phyloP scores from a whole-genome alignment of 805 yeast species.

The Kockiozyma suomiensis region DNA sequence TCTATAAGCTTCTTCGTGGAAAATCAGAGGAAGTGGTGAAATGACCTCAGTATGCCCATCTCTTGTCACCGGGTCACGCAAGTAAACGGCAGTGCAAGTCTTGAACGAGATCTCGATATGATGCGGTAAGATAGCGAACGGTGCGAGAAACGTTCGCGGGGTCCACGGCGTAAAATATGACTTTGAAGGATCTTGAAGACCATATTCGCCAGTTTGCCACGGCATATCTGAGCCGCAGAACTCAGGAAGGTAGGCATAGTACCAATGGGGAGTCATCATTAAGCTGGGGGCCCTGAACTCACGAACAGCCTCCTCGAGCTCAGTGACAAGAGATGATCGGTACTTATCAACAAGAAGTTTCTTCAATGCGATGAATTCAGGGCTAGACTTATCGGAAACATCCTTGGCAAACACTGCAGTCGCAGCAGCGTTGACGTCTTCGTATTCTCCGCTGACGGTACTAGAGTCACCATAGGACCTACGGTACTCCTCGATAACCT shows the following conservation, averaged over 20 bases:
- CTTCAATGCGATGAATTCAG: not conserved
- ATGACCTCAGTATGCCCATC: conserved; percentile 97
- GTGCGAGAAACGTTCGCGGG: conserved; percentile 90
- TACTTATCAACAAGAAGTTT: not conserved
- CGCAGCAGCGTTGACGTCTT: conserved; percentile 1
- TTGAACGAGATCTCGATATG: conserved; percentile 88
- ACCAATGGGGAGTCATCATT: conserved; percentile 34
- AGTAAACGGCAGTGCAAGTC: conserved; percentile 94
- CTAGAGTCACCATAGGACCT: not conserved
- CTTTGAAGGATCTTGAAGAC: conserved; percentile 74
- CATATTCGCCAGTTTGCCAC: conserved; percentile 79
- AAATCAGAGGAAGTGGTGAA: conserved; percentile 77
- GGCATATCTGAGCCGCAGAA: conserved; percentile 51
- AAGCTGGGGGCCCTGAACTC: conserved; percentile 27
- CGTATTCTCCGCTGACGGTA: not conserved
- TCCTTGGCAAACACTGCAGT: not conserved
- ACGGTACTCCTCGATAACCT: not conserved
- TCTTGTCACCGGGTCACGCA: conserved; percentile 95
- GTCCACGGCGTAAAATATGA: conserved; percentile 96
- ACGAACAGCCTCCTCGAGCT: conserved; percentile 2
- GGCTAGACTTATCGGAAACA: not conserved
- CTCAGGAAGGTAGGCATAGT: conserved; percentile 28
- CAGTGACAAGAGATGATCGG: not conserved
- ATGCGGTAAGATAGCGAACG: conserved; percentile 87
- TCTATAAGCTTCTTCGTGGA: conserved; percentile 94